Evolutionary conservation across 1,284 basidiomycete species (phyloP), one percentile per base, ranked within the genome.

Genomic region (Tilletia caries): DNA sequence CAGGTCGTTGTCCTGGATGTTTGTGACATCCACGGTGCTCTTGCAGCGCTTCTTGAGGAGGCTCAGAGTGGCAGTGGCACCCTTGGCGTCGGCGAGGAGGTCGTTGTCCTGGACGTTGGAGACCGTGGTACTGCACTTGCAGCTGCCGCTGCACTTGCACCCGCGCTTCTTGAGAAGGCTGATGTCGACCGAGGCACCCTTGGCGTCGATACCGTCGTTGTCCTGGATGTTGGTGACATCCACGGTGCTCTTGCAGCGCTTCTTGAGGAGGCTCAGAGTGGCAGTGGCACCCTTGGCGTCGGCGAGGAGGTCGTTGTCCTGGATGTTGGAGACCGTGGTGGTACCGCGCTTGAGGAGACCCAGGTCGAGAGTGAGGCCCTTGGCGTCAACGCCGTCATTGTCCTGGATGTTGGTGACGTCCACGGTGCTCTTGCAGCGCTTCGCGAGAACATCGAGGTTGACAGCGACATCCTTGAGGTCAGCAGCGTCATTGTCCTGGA

Each of bases 291-390:
- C 52, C 52, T 58, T 58, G 52, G 52, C 52, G 25, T 58, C 52
- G 46, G 25, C 20, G 52, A 58, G 52, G 12, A 58, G 52, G 52
- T 58, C 52, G 27, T 58, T 58, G 52, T 58, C 52, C 52, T 58
- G 23, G 27, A 58, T 27, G 23, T 58, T 25, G 15, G 52, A 15
- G 52, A 58, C 18, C 5, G 52, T 58, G 52, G 27, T 29, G 2
- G n/a, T 25, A 27, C 27, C 27, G 27, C 52, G 52, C 52, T 58
- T 58, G 52, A 58, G 52, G 3, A 58, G 4, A 27, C 29, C 52
- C 23, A 58, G 3, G 27, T 4, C 27, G 52, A 58, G n/a, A 3
- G n/a, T 13, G 27, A 27, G 13, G 25, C 25, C 52, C 52, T 58
- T 58, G 52, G 52, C 52, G 27, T 58, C 52, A 27, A 58, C 27